Base-by-base conservation (phyloP, 495 filamentous ascomycete genomes). In the Trichocladium uniseriatum region DNA sequence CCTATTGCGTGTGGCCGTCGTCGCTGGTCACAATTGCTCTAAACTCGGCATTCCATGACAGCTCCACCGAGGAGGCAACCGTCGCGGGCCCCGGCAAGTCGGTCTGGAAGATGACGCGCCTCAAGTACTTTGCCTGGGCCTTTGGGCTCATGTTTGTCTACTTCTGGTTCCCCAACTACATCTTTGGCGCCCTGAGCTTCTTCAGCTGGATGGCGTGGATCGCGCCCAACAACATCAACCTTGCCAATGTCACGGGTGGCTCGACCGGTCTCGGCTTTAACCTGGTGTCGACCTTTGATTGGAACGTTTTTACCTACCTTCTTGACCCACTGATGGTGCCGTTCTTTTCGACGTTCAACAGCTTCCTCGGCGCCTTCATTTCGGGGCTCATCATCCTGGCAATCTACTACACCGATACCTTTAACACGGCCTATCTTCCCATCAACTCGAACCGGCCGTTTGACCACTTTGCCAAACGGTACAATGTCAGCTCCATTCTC, bases 171-270 rank as follows among this genome's bases (percentile, higher is more conserved):
- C 69, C 69, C 35, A 69, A 72, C 53, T 68, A 64, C 54, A 57
- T 72, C 49, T 68, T 69, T 37, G 53, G 45, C 18, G 66, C 62
- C 18, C 49, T 72, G 19, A 63, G 54, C 34, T 57, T 52, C 32
- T 72, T 72, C 49, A 66, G 61, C 59, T 72, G 69, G 69, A 66
- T 69, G 38, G 56, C 63, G 0, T 72, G 69, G 69, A 72, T 72
- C 37, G 52, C 66, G 0, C 69, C 69, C 5, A 52, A 59, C 37
- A 69, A 72, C 45, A 13, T 47, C 38, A 49, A 58, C 34, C 54
- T 70, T 7, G 52, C 53, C 34, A 43, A 42, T 38, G 53, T 70
- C 41, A 63, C 61, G 1, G 68, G 68, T 9, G 55, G 60, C 27
- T 45, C 50, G 18, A 58, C 56, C 14, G 67, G 67, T 21, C 50